A percentile compares a stretch with the other conserved stretches of the same genome.
Evolutionary conservation across 1,284 basidiomycete genomes (phyloP).

Genomic region (Sparassis latifolia): DNA sequence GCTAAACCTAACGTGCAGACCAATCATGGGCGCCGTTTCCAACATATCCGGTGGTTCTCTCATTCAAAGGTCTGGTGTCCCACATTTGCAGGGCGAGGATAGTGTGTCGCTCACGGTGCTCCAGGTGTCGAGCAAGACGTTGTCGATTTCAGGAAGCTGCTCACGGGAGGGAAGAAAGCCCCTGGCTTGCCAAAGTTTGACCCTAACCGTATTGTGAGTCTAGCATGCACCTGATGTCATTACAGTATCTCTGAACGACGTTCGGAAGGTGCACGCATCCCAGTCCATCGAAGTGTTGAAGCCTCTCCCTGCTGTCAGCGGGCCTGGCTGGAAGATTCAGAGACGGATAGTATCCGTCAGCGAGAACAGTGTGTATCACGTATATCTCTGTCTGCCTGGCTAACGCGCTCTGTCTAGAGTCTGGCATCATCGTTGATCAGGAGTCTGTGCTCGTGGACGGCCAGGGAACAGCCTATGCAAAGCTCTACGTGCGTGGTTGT

Average conservation of each 20-base stretch:
- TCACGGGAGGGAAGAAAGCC: conserved; percentile 34
- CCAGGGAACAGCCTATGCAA: conserved; percentile 59
- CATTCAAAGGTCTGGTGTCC: conserved; percentile 43
- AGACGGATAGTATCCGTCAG: conserved; percentile 55
- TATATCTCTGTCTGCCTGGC: conserved; percentile 1
- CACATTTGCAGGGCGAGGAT: background rate
- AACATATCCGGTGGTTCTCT: conserved; percentile 47
- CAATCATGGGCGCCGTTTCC: conserved; percentile 46
- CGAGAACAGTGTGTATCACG: conserved; percentile 62
- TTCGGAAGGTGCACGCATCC: conserved; percentile 52
- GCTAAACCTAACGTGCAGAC: conserved; percentile 25
- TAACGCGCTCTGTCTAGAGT: conserved; percentile 38
- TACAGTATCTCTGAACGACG: background rate
- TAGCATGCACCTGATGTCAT: background rate
- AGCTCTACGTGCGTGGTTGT: conserved; percentile 51
- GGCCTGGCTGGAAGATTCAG: conserved; percentile 60
- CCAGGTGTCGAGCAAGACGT: conserved; percentile 53
- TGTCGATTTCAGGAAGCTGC: conserved; percentile 53
- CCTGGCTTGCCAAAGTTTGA: conserved; percentile 64
- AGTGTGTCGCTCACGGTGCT: background rate
- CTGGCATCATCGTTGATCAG: conserved; percentile 66
- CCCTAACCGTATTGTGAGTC: conserved; percentile 55
- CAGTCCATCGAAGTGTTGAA: conserved; percentile 71
- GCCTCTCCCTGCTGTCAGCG: conserved; percentile 59
- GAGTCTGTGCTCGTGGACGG: conserved; percentile 61